Conservation (phyloP, 805 yeast species). For the Ogataea paraovalis region DNA sequence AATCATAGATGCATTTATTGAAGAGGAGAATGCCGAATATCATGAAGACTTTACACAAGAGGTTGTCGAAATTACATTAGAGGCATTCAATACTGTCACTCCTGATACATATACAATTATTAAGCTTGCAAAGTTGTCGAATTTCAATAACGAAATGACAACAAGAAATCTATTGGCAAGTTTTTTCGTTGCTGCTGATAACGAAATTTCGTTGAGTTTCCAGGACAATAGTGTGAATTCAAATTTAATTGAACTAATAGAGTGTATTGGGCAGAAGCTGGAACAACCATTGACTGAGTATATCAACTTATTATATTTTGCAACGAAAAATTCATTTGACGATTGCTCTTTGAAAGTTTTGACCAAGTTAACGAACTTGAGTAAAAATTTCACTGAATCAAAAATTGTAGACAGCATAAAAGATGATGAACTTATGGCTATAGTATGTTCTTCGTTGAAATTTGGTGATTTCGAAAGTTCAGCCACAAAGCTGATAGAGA, state of each 20-base stretch:
- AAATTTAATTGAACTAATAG: conserved; percentile 16
- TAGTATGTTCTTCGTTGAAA: conserved; percentile 24
- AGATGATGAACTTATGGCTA: conserved; percentile 26
- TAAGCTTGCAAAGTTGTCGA: conserved; percentile 18
- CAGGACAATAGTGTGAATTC: conserved; percentile 25
- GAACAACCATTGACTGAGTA: conserved; percentile 21
- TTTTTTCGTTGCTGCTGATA: conserved; percentile 29
- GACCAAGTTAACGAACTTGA: conserved; percentile 15
- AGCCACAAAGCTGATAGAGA: conserved; percentile 16
- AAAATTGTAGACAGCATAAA: conserved; percentile 11
- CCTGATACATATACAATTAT: conserved; percentile 29
- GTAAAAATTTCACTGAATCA: conserved; percentile 2
- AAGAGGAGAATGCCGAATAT: conserved; percentile 19
- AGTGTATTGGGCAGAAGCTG: conserved; percentile 16
- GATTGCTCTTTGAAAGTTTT: conserved; percentile 20
- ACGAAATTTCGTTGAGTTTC: conserved; percentile 24
- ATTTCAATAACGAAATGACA: conserved; percentile 8
- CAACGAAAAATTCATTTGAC: conserved; percentile 26
- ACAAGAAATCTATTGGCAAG: conserved; percentile 14
- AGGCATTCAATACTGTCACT: conserved; percentile 24
- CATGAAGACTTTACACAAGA: conserved; percentile 17
- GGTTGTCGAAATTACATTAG: conserved; percentile 27
- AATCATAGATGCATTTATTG: conserved; percentile 26
- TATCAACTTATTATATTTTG: conserved; percentile 29
- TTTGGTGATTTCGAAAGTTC: conserved; percentile 13